These are phyloP conservation scores for Pleurotus sapidus DNA, from an alignment of 768 basidiomycete species.

Conservation along the genomic window DNA sequence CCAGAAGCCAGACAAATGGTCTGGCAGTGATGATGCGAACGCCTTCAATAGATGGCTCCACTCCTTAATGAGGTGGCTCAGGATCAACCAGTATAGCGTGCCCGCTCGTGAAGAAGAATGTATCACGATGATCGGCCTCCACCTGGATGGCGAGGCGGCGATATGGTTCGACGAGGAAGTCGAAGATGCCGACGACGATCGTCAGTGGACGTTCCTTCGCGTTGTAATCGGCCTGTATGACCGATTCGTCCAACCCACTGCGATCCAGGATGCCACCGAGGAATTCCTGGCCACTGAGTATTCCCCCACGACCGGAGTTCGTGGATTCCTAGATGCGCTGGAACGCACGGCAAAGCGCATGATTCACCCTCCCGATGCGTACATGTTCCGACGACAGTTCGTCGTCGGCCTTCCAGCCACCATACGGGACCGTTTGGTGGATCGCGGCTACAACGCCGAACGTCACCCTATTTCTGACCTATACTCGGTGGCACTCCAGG, in stretches of 20 bases:
- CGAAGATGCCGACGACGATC: background rate
- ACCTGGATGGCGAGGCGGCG: background rate
- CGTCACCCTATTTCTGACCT: no score
- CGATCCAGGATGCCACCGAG: background rate
- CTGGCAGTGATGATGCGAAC: no score
- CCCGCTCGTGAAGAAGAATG: background rate
- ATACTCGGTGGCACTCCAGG: no score
- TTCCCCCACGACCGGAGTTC: background rate
- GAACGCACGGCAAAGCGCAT: background rate
- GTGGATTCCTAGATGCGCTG: background rate
- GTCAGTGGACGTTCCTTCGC: background rate
- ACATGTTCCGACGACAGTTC: background rate
- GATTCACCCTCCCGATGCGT: background rate
- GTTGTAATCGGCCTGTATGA: slow-evolving; percentile 18
- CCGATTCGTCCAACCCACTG: background rate
- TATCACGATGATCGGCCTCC: background rate
- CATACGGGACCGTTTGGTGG: no score
- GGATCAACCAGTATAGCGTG: background rate
- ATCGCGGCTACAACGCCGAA: no score
- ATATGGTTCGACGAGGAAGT: background rate
- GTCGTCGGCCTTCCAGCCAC: no score
- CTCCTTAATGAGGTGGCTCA: background rate
- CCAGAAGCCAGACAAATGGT: background rate
- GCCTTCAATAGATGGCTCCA: background rate
- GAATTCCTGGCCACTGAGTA: background rate